A percentile compares a stretch with the other conserved stretches of the same genome.
phyloP scores from a whole-genome alignment of 306 rosid species.

The Potentilla sterilis region DNA sequence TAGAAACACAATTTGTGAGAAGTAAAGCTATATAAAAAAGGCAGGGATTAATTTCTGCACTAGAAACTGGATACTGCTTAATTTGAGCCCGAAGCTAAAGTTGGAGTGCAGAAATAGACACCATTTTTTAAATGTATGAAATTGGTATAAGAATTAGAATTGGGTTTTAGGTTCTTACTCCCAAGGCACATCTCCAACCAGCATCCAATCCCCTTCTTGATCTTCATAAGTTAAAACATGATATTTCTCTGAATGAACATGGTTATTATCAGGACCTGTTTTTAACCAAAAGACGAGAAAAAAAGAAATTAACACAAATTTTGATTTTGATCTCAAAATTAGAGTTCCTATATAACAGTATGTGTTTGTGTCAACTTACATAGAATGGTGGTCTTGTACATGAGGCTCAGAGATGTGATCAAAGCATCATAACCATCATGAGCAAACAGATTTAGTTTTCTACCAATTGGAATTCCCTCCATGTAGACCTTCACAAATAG shows the following conservation, averaged over 20 bases:
- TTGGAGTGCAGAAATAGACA: background rate
- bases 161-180: conserved; percentile 15
- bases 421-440: conserved; percentile 13
- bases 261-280: conserved; percentile 15
- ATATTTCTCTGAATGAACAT: conserved; percentile 11
- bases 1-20: background rate
- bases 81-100: background rate
- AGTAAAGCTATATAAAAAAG: background rate
- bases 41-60: background rate
- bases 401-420: conserved; percentile 16
- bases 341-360: background rate
- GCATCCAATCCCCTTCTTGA: conserved; percentile 29
- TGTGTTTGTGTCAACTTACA: background rate
- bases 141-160: background rate
- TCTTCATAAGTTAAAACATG: conserved; percentile 21
- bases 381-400: conserved; percentile 23
- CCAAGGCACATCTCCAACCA: conserved; percentile 31
- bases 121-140: background rate
- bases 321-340: background rate
- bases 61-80: background rate
- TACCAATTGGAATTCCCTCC: conserved; percentile 24
- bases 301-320: background rate
- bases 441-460: conserved; percentile 17
- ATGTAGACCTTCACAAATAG: conserved; percentile 23
- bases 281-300: background rate